A percentile compares a stretch with the other conserved stretches of the same genome.
These are phyloP conservation scores for Stephania japonica DNA, from an alignment of 164 flowering plant genomes.

Conservation along the genomic window DNA sequence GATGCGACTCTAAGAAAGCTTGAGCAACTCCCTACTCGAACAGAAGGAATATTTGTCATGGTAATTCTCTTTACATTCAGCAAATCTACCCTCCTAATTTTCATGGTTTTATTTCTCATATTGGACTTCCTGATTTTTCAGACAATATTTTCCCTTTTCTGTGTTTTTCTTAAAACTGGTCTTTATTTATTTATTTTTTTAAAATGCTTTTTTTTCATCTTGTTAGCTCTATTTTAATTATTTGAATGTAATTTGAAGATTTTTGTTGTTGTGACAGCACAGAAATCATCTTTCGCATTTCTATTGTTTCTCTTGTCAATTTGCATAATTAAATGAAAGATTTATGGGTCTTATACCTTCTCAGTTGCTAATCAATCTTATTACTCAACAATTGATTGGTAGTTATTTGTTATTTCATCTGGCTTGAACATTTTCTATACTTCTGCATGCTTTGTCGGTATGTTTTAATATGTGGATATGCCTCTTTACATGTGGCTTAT, in stretches of 20 bases:
- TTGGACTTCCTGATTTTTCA: not conserved
- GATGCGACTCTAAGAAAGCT: slow-evolving; percentile 85
- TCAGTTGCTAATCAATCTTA: not conserved
- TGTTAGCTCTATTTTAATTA: not conserved
- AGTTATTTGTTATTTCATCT: not conserved
- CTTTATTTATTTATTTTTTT: too few relatives aligned
- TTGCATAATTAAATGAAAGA: not conserved
- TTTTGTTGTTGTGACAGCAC: not conserved
- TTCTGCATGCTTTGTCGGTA: not conserved
- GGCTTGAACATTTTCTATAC: not conserved
- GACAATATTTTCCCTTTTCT: not conserved
- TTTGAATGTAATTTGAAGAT: not conserved
- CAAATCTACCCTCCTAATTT: not conserved
- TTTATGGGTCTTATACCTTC: not conserved
- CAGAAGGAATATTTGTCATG: slow-evolving; percentile 94
- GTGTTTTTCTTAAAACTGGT: not conserved
- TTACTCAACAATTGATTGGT: not conserved
- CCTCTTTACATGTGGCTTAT: not conserved
- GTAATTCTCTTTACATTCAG: slow-evolving; percentile 30
- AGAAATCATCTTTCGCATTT: not conserved
- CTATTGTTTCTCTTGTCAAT: not conserved
- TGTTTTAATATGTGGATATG: not conserved
- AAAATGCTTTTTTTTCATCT: too few relatives aligned
- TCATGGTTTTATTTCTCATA: not conserved
- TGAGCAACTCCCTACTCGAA: slow-evolving; percentile 83